Evolutionary conservation across 148 eudicot genomes (phyloP), one percentile per base, ranked within the genome.

Genomic region (Gaultheria prostrata): DNA sequence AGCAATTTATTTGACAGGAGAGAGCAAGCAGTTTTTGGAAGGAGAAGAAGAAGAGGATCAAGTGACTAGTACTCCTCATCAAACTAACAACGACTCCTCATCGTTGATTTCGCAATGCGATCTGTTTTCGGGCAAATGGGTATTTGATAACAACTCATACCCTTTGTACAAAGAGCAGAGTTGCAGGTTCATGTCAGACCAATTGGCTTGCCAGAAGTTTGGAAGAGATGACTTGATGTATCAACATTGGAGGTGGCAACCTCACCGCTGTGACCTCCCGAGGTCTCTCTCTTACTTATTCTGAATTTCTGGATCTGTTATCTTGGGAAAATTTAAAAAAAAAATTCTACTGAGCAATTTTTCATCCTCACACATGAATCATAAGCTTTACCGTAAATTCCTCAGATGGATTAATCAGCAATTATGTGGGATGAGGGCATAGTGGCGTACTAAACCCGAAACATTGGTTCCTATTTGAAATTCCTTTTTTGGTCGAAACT

Each of bases 61-160:
- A 46, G 50, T 1, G 24, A 74, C 11, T 39, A 4, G 43, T 39
- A 39, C 43, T 39, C 43, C 43, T 0, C 51, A 45, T 10, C 78
- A 75, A 20, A 8, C 10, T 73, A 73, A 21, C 24, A 71, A 39
- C 20, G 49, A 10, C 48, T 73, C 77, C 6, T 4, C 32, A 1
- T 67, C 18, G n/a, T n/a, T n/a, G 35, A 12, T n/a, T 18, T 26
- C 61, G 1, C 51, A 45, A 8, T 85, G 87, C 33, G 78, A 85
- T 76, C 77, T 81, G 54, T 85, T 81, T 49, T 81, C 81, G 14
- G 87, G 87, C 18, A 82, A 85, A 77, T 85, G 87, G 87, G 84
- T 85, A 0, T 85, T 49, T 35, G 87, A 85, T 53, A 85, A 85
- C 77, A 50, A 35, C 12, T 81, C 87, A 1, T 76, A 76, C 65